phyloP scores from a whole-genome alignment of 176 grass and related monocot genomes.

The Melocanna baccifera region DNA sequence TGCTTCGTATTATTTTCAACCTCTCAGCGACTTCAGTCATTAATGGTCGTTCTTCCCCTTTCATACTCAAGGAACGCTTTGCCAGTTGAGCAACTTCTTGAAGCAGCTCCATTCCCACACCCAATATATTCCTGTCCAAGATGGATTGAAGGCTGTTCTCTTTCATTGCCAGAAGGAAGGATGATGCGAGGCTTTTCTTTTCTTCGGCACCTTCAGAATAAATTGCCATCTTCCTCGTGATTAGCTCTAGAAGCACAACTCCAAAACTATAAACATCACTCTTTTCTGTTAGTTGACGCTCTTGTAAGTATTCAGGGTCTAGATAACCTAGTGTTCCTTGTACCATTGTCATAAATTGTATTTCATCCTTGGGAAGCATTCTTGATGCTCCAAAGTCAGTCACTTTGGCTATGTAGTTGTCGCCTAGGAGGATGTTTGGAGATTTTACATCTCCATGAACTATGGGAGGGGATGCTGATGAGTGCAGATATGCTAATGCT shows the following conservation, averaged over 20 bases:
- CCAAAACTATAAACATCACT: background rate
- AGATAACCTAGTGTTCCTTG: background rate
- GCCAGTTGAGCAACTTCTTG: constrained; percentile 32
- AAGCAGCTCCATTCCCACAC: background rate
- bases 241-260: background rate
- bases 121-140: constrained; percentile 25
- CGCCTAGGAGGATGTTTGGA: background rate
- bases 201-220: constrained; percentile 12
- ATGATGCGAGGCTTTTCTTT: constrained; percentile 21
- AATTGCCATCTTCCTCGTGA: constrained; percentile 24
- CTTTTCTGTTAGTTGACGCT: background rate
- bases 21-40: constrained; percentile 34
- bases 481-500: background rate
- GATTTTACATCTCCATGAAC: background rate
- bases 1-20: constrained; percentile 16
- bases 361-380: background rate
- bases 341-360: background rate
- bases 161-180: constrained; percentile 32
- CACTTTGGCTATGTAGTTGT: background rate
- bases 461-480: background rate
- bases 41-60: constrained; percentile 25
- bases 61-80: constrained; percentile 10
- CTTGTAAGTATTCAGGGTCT: background rate
- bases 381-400: background rate
- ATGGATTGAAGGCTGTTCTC: constrained; percentile 2